Percentiles rank a stretch among this genome's conserved stretches.
These are phyloP conservation scores for Fomitopsis serialis DNA, from an alignment of 768 basidiomycete species.

Conservation along the genomic window DNA sequence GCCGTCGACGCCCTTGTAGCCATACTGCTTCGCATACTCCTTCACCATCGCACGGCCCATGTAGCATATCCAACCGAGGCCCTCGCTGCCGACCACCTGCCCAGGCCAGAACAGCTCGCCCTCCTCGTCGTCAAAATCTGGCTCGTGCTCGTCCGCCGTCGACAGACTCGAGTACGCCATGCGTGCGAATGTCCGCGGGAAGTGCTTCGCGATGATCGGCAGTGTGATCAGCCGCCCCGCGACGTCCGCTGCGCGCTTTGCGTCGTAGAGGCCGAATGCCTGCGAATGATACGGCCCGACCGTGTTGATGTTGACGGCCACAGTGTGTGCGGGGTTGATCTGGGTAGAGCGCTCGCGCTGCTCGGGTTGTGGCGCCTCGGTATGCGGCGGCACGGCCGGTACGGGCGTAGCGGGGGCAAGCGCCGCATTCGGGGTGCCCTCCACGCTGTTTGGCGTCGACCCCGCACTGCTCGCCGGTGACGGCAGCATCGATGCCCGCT, in stretches of 20 bases:
- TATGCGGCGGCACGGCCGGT: constrained; percentile 20
- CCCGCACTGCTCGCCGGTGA: constrained; percentile 77
- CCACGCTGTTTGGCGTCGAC: constrained; percentile 66
- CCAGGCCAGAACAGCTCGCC: constrained; percentile 85
- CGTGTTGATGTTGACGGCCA: constrained; percentile 13
- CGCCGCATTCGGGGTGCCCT: constrained; percentile 47
- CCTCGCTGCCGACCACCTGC: constrained; percentile 66
- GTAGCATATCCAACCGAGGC: constrained; percentile 81
- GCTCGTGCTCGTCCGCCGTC: constrained; percentile 67
- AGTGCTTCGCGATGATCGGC: constrained; percentile 62
- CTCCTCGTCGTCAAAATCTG: constrained; percentile 81
- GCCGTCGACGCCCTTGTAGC: constrained; percentile 66
- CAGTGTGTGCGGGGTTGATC: constrained; percentile 4
- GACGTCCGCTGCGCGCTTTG: neutral
- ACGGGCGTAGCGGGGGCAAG: constrained; percentile 17
- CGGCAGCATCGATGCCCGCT: constrained; percentile 67
- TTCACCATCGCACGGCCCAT: constrained; percentile 85
- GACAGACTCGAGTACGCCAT: constrained; percentile 61
- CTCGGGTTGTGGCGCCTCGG: neutral
- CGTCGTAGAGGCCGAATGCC: constrained; percentile 6
- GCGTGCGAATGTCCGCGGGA: constrained; percentile 71
- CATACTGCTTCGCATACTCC: constrained; percentile 72
- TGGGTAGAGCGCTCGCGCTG: neutral
- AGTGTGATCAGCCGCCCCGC: constrained; percentile 46
- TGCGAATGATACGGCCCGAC: constrained; percentile 9